phyloP scores from a whole-genome alignment of 1,284 basidiomycete species.

The Athelia psychrophila region DNA sequence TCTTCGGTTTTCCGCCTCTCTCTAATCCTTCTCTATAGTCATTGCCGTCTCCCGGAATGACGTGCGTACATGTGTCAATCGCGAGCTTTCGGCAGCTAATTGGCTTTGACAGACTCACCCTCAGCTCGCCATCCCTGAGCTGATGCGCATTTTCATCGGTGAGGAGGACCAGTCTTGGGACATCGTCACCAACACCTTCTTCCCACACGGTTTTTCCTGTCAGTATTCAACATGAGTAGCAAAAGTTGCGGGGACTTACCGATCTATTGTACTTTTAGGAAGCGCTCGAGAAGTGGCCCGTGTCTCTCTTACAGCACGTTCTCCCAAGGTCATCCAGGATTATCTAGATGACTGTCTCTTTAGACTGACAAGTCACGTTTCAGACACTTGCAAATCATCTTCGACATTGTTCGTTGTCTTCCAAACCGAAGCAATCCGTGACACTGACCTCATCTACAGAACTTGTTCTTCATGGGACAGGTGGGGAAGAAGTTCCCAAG shows the following conservation, averaged over 20 bases:
- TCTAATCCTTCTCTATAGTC: slow-evolving; percentile 35
- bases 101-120: slow-evolving; percentile 75
- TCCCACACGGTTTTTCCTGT: slow-evolving; percentile 72
- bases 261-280: slow-evolving; percentile 44
- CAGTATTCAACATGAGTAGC: slow-evolving; percentile 18
- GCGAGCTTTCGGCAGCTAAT: not conserved
- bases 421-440: not conserved
- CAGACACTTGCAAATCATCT: slow-evolving; percentile 83
- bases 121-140: slow-evolving; percentile 89
- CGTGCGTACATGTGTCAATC: slow-evolving; percentile 34
- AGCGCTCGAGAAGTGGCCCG: slow-evolving; percentile 85
- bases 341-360: not conserved
- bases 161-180: slow-evolving; percentile 84
- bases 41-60: slow-evolving; percentile 91
- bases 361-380: not conserved
- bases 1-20: slow-evolving; percentile 20
- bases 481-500: slow-evolving; percentile 89
- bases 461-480: slow-evolving; percentile 64
- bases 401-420: slow-evolving; percentile 67
- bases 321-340: slow-evolving; percentile 55
- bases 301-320: slow-evolving; percentile 78
- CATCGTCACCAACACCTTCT: slow-evolving; percentile 86
- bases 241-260: slow-evolving; percentile 2
- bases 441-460: slow-evolving; percentile 36
- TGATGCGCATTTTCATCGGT: slow-evolving; percentile 87